Evolutionary conservation across 352 stramenopile species (phyloP).

Genomic region (Globisporangium ultimum): DNA sequence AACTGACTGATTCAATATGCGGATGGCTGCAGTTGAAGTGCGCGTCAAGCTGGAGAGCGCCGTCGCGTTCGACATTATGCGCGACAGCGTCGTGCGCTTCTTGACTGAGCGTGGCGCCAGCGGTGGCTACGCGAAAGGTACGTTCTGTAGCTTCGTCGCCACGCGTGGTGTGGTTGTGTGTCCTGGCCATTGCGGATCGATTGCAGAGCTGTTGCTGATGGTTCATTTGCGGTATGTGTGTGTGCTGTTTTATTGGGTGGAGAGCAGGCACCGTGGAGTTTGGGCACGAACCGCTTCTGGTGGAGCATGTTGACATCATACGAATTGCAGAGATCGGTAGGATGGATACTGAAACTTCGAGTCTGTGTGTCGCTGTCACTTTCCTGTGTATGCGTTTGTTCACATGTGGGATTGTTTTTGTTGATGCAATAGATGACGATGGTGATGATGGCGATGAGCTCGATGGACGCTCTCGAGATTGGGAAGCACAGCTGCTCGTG

Average conservation of each 20-base stretch:
- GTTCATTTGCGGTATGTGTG: background rate
- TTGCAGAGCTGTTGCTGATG: no score
- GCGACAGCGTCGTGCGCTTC: conserved; percentile 24
- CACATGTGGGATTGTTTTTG: no score
- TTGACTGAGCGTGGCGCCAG: conserved; percentile 8
- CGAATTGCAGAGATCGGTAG: conserved; percentile 40
- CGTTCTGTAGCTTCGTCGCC: background rate
- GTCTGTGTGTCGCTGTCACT: background rate
- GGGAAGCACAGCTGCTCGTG: conserved; percentile 43
- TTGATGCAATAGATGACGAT: conserved; percentile 7
- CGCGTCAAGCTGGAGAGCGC: conserved; percentile 47
- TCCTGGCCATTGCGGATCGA: no score
- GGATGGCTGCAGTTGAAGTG: conserved; percentile 49
- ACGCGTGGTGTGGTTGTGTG: background rate
- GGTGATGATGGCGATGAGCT: background rate
- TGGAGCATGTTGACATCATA: conserved; percentile 34
- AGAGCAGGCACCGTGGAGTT: conserved; percentile 30
- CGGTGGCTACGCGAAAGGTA: background rate
- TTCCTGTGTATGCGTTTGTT: no score
- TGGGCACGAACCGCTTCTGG: conserved; percentile 18
- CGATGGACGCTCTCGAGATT: conserved; percentile 2
- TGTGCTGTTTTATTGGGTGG: background rate
- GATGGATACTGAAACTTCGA: background rate
- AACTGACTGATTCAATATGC: background rate
- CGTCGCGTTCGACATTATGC: conserved; percentile 33